Conservation (phyloP, 208 protist genomes). For the Trypanosoma theileri region DNA sequence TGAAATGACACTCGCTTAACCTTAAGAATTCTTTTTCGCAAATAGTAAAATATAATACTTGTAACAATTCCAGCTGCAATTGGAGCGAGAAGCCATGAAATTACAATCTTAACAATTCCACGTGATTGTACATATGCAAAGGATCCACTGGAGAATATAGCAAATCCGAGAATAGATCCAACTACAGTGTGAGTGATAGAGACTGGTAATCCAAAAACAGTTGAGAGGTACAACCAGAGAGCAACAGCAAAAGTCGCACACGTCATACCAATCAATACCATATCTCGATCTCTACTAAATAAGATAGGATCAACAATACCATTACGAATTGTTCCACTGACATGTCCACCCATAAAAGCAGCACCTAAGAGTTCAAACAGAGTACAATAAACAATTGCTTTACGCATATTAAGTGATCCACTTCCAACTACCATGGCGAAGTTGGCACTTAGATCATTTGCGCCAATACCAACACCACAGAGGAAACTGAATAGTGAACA, state of each 20-base stretch:
- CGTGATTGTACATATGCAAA: conserved; percentile 52
- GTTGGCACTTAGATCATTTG: conserved; percentile 81
- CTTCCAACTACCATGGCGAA: conserved; percentile 88
- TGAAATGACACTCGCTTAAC: conserved; percentile 64
- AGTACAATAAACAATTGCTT: conserved; percentile 81
- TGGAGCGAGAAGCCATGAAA: conserved; percentile 76
- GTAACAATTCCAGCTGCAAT: conserved; percentile 58
- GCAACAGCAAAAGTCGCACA: conserved; percentile 66
- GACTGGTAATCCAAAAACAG: conserved; percentile 76
- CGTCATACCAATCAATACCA: conserved; percentile 78
- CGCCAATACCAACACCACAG: conserved; percentile 82
- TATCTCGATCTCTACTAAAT: conserved; percentile 62
- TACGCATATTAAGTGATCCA: conserved; percentile 76
- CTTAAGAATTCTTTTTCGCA: conserved; percentile 64
- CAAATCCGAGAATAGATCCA: conserved; percentile 77
- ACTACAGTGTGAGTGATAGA: conserved; percentile 86
- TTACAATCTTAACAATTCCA: conserved; percentile 61
- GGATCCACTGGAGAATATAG: conserved; percentile 50
- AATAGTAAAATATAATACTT: conserved; percentile 51
- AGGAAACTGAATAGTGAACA: conserved; percentile 75
- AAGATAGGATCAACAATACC: conserved; percentile 70
- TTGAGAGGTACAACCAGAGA: conserved; percentile 80
- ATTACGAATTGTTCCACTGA: conserved; percentile 71
- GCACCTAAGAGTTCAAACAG: conserved; percentile 82
- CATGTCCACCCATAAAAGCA: conserved; percentile 81